Base-by-base conservation (phyloP, 371 early-diverging fungal genomes). In the Apophysomyces ossiformis region DNA sequence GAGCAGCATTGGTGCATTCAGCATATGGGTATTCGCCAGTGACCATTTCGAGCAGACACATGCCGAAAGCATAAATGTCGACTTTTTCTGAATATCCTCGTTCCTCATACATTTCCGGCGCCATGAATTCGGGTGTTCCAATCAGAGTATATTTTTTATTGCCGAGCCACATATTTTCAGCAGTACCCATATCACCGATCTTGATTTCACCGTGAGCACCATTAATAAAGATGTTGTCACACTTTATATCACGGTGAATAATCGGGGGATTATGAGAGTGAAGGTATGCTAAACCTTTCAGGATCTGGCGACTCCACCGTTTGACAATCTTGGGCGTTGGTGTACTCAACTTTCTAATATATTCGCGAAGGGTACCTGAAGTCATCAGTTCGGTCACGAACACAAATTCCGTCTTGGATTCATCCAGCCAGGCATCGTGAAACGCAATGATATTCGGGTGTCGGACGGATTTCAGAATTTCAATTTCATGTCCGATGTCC, bases 371-470 rank as follows among this genome's bases (percentile, higher is more conserved):
- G 21, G 94, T 96, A 32, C 97, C 97, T 5, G 93, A 92, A 2
- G 95, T 94, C 96, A 97, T 97, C 54, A 96, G 82, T 80, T 97
- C 97, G 7, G 97, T 96, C 60, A 97, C 92, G 78, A 96, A 96
- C 61, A 88, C 87, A 61, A 92, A 89, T 64, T 91, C 88, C 26
- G 82, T 85, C 60, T 90, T 81, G 67, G 80, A 78, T 70, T 86
- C 88, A 38, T 58, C 66, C 37, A 62, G 58, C 95, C 95, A 94
- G 60, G 88, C 89, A 68, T 94, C 92, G 68, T 89, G 89, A 61
- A 94, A 89, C 65, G 87, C 87, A 75, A 97, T 95, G 69, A 97
- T 95, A 70, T 94, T 93, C 16, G 91, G 91, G 72, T 94, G 94
- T 41, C 92, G 86, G 16, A 97, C 87, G 18, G 81, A 82, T 74